phyloP scores from a whole-genome alignment of 352 stramenopile genomes.

The Pythium rishiriense region DNA sequence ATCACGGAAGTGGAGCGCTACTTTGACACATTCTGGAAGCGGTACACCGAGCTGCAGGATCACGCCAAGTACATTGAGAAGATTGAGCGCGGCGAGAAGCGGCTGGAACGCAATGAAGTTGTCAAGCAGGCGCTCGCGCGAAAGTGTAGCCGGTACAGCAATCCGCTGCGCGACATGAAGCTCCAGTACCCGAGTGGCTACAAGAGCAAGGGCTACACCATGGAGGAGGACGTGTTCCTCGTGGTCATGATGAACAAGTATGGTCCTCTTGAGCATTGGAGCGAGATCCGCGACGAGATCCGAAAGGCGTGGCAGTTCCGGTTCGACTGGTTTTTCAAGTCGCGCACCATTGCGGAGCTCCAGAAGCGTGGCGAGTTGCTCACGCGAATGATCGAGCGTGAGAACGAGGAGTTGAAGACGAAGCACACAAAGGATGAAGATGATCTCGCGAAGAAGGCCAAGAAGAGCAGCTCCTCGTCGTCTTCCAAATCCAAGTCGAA shows the following conservation, averaged over 20 bases:
- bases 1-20: constrained; percentile 92
- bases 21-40: constrained; percentile 95
- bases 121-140: constrained; percentile 96
- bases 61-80: constrained; percentile 92
- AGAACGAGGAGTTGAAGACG: constrained; percentile 89
- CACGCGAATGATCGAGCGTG: constrained; percentile 94
- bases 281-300: constrained; percentile 98
- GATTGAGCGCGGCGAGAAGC: constrained; percentile 97
- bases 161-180: constrained; percentile 89
- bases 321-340: constrained; percentile 99
- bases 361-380: constrained; percentile 96
- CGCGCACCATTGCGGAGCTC: constrained; percentile 95
- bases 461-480: constrained; percentile 48
- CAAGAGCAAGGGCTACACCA: constrained; percentile 95
- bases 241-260: constrained; percentile 99
- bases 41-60: constrained; percentile 94
- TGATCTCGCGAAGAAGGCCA: constrained; percentile 78
- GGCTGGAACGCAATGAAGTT: constrained; percentile 93
- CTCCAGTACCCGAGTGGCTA: constrained; percentile 86
- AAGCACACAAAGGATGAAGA: constrained; percentile 76
- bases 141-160: constrained; percentile 95
- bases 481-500: constrained; percentile 66
- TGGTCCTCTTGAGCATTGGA: constrained; percentile 95
- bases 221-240: constrained; percentile 98
- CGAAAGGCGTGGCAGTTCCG: constrained; percentile 97